Base-by-base conservation (phyloP, 2,329 filamentous ascomycete species). In the Huntiella savannae region DNA sequence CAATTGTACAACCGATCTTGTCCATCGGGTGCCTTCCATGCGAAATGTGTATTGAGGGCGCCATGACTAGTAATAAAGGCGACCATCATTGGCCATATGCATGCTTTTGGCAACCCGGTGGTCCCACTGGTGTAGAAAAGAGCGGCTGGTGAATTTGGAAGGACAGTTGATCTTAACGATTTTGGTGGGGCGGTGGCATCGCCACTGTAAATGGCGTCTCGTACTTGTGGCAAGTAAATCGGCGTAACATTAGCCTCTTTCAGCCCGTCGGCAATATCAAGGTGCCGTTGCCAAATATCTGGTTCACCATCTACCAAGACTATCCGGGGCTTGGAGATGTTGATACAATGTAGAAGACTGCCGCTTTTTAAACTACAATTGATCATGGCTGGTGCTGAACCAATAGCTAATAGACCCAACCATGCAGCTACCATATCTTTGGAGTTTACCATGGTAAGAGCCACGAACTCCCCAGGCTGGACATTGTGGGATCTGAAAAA, bases 41-140 rank as follows among this genome's bases (percentile, higher is more conserved):
- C 47, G 53, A 60, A 51, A 38, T 57, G 47, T 48, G 44, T 52
- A 4, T 33, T 54, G 1, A 46, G 59, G 22, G 50, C 50, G 19
- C 45, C 48, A 6, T 22, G 28, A 32, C 46, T 52, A 43, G 50
- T 33, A 37, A 48, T 48, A 47, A 59, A 65, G 0, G 56, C 58
- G 13, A 61, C 65, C 2, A 63, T 59, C 6, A 70, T 67, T 13
- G 72, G 72, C 53, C 82, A 75, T 0, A 68, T 58, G 53, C 76
- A 79, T 1, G 75, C 81, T 58, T 87, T 87, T 8, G 82, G 80
- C 52, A 82, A 59, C 2, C 82, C 82, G 0, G 82, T 86, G 1
- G 82, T 86, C 33, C 81, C 81, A 51, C 76, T 74, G 1, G 82
- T 87, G 57, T 84, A 86, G 53, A 86, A 75, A 17, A 86, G 58